A percentile compares a stretch with the other conserved stretches of the same genome.
phyloP scores from a whole-genome alignment of 2,329 filamentous ascomycete species.

The Cladosporium cucumerinum region DNA sequence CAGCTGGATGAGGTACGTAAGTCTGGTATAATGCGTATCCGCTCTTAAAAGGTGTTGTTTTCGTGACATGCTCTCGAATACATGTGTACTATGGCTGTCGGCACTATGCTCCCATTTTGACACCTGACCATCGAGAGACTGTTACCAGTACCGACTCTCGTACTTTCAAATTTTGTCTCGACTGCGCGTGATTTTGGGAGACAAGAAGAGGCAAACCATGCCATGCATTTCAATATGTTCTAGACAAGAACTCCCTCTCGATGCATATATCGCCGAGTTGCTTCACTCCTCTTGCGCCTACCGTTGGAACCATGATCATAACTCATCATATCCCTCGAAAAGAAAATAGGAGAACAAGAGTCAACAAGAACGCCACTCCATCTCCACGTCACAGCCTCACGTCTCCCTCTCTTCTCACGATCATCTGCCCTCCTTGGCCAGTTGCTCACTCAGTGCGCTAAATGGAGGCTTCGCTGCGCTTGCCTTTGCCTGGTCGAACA shows the following conservation, averaged over 20 bases:
- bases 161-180: background rate
- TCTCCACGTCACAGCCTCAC: background rate
- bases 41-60: background rate
- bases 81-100: background rate
- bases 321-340: background rate
- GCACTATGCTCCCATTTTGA: background rate
- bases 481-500: constrained; percentile 59
- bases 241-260: background rate
- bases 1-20: background rate
- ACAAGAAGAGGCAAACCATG: background rate
- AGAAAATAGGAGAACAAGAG: constrained; percentile 1
- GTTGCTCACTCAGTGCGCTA: constrained; percentile 26
- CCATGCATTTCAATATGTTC: background rate
- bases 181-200: background rate
- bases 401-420: constrained; percentile 7
- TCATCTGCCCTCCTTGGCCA: constrained; percentile 18
- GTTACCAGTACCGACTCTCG: background rate
- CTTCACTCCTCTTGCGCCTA: background rate
- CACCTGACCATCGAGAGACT: background rate
- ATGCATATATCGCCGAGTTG: constrained; percentile 6
- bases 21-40: too few relatives aligned
- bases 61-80: background rate
- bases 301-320: constrained; percentile 6
- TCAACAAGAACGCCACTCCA: background rate
- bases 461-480: constrained; percentile 32